Base-by-base conservation (phyloP, 2,329 filamentous ascomycete genomes). In the Colletotrichum echinochloae region DNA sequence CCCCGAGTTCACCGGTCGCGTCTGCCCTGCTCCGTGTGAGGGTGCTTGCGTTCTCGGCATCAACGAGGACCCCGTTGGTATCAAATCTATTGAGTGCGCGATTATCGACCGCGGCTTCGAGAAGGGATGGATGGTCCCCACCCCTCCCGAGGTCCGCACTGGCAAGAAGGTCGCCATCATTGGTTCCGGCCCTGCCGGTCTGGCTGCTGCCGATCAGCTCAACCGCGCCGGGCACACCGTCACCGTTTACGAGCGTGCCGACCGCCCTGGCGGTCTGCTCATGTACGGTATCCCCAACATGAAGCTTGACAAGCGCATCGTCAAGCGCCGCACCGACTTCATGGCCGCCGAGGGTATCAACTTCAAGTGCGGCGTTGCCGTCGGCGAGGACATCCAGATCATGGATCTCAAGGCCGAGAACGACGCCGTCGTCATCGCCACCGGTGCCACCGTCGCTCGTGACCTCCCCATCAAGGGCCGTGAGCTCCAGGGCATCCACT, bases 221-320 rank as follows among this genome's bases (percentile, higher is more conserved):
- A 98, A 98, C 89, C 92, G 92, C 77, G 94, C 93, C 76, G 95
- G 95, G 35, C 95, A 98, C 83, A 84, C 80, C 5, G 94, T 98
- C 65, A 97, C 94, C 16, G 90, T 98, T 23, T 98, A 96, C 78
- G 95, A 98, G 87, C 94, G 95, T 74, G 90, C 94, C 71, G 95
- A 98, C 79, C 94, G 95, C 74, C 85, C 92, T 68, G 95, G 95
- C 83, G 95, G 95, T 81, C 87, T 98, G 65, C 89, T 98, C 77
- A 98, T 98, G 95, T 98, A 98, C 79, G 95, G 95, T 75, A 98
- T 98, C 75, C 95, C 95, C 75, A 98, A 98, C 87, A 98, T 98
- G 95, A 98, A 98, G 87, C 92, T 98, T 51, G 95, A 98, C 85
- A 98, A 98, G 88, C 94, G 94, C 79, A 91, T 98, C 73, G 95